phyloP scores from a whole-genome alignment of 2,329 filamentous ascomycete species.

The Phialophora chinensis region DNA sequence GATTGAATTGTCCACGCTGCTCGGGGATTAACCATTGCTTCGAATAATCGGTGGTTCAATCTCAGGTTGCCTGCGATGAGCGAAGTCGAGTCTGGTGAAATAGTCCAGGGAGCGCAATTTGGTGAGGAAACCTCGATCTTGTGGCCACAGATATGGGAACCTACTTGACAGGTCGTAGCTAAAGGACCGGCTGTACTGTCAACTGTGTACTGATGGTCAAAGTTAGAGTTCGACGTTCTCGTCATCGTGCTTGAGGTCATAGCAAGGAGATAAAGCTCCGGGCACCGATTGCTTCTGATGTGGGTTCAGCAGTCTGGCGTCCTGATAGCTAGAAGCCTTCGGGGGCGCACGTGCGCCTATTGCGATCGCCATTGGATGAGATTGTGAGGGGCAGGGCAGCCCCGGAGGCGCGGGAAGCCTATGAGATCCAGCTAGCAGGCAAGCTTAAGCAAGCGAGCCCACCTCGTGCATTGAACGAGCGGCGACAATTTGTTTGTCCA shows the following conservation, averaged over 20 bases:
- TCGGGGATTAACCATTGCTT: not conserved
- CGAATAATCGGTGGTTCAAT: not conserved
- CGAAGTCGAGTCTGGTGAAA: not conserved
- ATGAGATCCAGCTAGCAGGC: not conserved
- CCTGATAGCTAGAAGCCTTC: not conserved
- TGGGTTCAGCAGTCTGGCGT: not conserved
- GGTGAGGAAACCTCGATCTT: not conserved
- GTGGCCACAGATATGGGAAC: not conserved
- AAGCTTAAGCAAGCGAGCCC: not conserved
- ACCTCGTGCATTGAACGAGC: not conserved
- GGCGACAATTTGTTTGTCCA: not conserved
- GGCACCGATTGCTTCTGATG: not conserved
- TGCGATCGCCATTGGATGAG: not conserved
- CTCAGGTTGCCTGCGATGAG: not conserved
- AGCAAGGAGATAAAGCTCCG: not conserved
- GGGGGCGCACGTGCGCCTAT: constrained; percentile 7
- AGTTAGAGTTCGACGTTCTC: not conserved
- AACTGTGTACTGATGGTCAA: not conserved
- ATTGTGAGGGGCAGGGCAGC: not conserved
- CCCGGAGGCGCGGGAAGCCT: constrained; percentile 8
- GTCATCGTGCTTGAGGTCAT: not conserved
- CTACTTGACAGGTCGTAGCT: not conserved
- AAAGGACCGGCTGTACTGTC: not conserved
- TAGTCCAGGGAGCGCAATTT: not conserved
- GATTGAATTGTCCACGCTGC: not conserved